Base-by-base conservation (phyloP, 768 basidiomycete species). In the Leccinum subgranulosum region DNA sequence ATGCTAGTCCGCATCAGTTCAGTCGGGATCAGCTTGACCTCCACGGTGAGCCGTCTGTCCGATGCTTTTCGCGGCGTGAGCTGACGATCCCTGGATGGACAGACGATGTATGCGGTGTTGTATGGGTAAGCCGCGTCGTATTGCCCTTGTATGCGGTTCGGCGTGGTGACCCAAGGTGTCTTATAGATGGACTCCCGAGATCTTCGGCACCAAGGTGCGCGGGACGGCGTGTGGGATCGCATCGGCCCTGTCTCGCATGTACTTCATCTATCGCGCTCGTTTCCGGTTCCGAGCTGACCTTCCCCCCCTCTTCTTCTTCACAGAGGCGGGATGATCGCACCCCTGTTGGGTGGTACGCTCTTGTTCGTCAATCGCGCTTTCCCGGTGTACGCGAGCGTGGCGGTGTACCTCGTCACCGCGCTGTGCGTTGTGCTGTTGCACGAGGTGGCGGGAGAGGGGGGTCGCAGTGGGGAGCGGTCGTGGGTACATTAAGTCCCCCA, bases 171-270 rank as follows among this genome's bases (percentile, higher is more conserved):
- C 23, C 11, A 1, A 3, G 28, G 6, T 27, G 2, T 39, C 1
- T 15, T 8, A 25, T 21, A 77, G 79, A 4, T 91, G 90, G 87
- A 93, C 92, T 0, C 92, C 92, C 3, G 90, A 92, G 71, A 87
- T 92, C 14, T 94, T 95, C 66, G 85, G 82, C 0, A 92, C 91
- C 1, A 84, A 85, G 76, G 88, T 94, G 3, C 84, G 93, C 49
- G 93, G 94, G 27, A 93, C 92, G 1, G 94, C 92, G 0, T 88
- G 89, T 65, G 93, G 93, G 1, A 87, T 90, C 53, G 92, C 93
- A 0, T 92, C 90, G 3, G 92, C 92, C 10, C 72, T 95, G 1
- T 93, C 89, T 2, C 79, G 94, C 70, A 84, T 94, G 87, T 92
- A 66, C 52, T 17, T 43, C 46, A 25, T 53, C 46, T 10, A 36